phyloP scores from a whole-genome alignment of 225 moss, liverwort and hornwort species.

The Polytrichum formosum region DNA sequence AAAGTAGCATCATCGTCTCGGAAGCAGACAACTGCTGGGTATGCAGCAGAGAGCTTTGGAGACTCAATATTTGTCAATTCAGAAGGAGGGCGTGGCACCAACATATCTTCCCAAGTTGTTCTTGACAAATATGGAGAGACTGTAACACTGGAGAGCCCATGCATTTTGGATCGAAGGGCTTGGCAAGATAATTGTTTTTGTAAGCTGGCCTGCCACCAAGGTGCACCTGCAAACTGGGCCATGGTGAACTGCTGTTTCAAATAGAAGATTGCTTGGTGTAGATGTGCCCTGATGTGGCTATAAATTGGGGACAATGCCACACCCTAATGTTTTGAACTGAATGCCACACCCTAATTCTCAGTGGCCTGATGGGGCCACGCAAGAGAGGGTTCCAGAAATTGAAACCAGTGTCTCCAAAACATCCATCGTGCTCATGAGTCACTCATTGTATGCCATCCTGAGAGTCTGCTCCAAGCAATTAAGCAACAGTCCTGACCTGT shows the following conservation, averaged over 20 bases:
- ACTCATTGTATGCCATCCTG: no score
- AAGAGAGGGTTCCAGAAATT: no score
- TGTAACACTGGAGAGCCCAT: constrained; percentile 31
- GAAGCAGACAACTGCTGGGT: constrained; percentile 62
- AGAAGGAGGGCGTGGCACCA: constrained; percentile 25
- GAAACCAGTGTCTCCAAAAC: no score
- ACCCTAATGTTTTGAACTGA: background rate
- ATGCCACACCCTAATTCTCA: background rate
- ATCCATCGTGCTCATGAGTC: no score
- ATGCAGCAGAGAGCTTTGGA: constrained; percentile 23
- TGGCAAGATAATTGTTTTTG: constrained; percentile 50
- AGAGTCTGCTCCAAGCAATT: no score
- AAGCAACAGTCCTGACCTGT: no score
- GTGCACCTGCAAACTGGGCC: constrained; percentile 64
- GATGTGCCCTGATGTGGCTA: background rate
- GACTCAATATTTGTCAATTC: constrained; percentile 26
- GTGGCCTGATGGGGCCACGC: no score
- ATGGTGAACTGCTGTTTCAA: constrained; percentile 18
- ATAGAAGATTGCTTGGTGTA: background rate
- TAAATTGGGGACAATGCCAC: background rate
- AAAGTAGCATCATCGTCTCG: constrained; percentile 79
- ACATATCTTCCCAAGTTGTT: constrained; percentile 54
- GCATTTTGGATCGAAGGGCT: constrained; percentile 38
- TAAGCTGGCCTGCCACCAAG: constrained; percentile 71
- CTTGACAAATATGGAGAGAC: constrained; percentile 54